Evolutionary conservation across 1,139 yeast genomes (phyloP).

Genomic region (Debaryomyces sp.): DNA sequence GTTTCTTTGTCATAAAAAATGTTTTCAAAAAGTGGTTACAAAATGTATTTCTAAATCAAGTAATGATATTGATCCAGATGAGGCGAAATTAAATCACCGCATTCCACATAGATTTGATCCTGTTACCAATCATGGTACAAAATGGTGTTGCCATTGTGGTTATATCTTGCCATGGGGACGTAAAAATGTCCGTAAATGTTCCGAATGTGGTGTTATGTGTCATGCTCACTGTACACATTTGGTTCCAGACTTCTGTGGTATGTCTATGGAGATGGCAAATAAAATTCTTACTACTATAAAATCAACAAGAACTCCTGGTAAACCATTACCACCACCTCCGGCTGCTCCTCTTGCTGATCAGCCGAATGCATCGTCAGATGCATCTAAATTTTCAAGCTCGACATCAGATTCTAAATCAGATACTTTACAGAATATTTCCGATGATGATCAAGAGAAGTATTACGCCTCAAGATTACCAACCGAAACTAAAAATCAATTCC

Average conservation of each 20-base stretch:
- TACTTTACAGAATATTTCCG: conserved; percentile 19
- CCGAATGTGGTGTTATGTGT: conserved; percentile 94
- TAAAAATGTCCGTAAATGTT: conserved; percentile 91
- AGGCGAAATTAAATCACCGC: conserved; percentile 89
- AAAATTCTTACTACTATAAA: conserved; percentile 84
- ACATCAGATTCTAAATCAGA: conserved; percentile 12
- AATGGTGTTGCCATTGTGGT: conserved; percentile 99
- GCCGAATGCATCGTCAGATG: neutral
- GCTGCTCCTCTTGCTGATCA: neutral
- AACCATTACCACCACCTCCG: conserved; percentile 16
- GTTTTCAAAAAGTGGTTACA: conserved; percentile 91
- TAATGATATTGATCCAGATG: conserved; percentile 77
- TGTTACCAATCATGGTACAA: conserved; percentile 88
- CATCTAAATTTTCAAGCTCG: conserved; percentile 11
- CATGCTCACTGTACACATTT: conserved; percentile 91
- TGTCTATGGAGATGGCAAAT: conserved; percentile 97
- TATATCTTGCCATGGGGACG: conserved; percentile 93
- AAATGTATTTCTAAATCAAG: conserved; percentile 92
- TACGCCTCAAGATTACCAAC: conserved; percentile 38
- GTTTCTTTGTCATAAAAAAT: conserved; percentile 91
- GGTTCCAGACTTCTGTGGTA: conserved; percentile 98
- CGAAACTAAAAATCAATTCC: conserved; percentile 33
- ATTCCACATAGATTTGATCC: conserved; percentile 97
- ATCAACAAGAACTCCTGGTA: conserved; percentile 59
- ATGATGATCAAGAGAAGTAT: conserved; percentile 30